Evolutionary conservation across 768 basidiomycete genomes (phyloP), one percentile per base, ranked within the genome.

Genomic region (Suillus subalutaceus): DNA sequence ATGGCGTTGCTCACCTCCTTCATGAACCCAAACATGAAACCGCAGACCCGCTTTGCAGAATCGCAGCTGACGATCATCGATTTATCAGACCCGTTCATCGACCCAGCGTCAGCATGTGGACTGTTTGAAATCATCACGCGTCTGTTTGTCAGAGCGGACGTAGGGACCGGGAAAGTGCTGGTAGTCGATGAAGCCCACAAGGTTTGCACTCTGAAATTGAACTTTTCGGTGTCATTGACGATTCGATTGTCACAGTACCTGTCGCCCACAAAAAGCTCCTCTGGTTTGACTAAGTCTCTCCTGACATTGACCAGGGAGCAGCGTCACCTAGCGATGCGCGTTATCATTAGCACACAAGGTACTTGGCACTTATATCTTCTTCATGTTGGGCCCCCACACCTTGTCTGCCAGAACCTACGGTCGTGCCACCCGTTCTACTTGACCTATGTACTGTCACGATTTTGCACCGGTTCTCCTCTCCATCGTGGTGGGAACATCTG

Each of bases 181-280:
- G 83, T 92, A 0, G 87, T 92, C 0, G 90, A 92, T 56, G 91
- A 92, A 66, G 90, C 91, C 0, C 90, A 92, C 69, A 92, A 92
- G 72, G 90, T 88, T 63, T 43, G 69, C 35, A 5, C 16, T 26
- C 16, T n/a, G 12, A 20, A 53, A 18, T 15, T 8, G 40, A 52
- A 20, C 16, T 7, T 20, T 41, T 13, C 26, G 2, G 4, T 38
- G 46, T 64, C 16, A 66, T 38, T 32, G 30, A 70, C 52, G 20
- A n/a, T 40, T 8, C 30, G 18, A 13, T 60, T 43, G 26, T n/a
- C 68, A 40, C 64, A 91, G 89, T 91, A 92, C 69, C 80, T 92
- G 0, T 85, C 88, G 2, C 72, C 80, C 0, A 79, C 75, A 30
- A 82, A 77, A 43, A 72, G 78, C 5, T 75, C 84, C 0, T 79